Base-by-base conservation (phyloP, 1,139 yeast species). In the Scheffersomyces stambukii region DNA sequence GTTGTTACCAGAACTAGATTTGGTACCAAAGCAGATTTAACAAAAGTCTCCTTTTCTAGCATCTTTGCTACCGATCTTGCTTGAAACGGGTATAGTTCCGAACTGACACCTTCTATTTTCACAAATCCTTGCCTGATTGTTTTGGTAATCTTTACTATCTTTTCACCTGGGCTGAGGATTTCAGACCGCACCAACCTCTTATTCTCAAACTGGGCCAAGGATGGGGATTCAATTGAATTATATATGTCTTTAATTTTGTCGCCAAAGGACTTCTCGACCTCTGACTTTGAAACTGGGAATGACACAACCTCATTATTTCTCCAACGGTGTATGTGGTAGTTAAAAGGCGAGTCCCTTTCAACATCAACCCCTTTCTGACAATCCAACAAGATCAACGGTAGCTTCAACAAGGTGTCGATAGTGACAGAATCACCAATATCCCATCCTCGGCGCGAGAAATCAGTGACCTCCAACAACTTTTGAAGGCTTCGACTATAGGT, bases 81-180 rank as follows among this genome's bases (percentile, higher is more conserved):
- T 45, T 80, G 88, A 40, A 77, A 80, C 4, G 66, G 64, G 43
- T 77, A 79, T 7, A 79, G 53, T 1, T 43, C 38, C 10, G 82
- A 67, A 24, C 52, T 61, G 26, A 80, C 56, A 0, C 85, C 86
- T 1, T 54, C 50, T 2, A 76, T 54, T 4, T 50, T 43, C 21
- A 52, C 19, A 15, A 21, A 6, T 2, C 43, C 46, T 8, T 37
- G 40, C 35, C 41, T 6, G 18, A 16, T 16, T 16, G 18, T 6
- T 16, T 6, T 16, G 18, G 18, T 8, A 16, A 16, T n/a, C n/a
- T n/a, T n/a, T n/a, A n/a, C n/a, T n/a, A n/a, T n/a, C n/a, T n/a
- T n/a, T n/a, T n/a, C n/a, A n/a, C n/a, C n/a, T n/a, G n/a, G n/a
- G n/a, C n/a, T n/a, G n/a, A n/a, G n/a, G n/a, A n/a, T n/a, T n/a